These are phyloP conservation scores for Beauveria caledonica DNA, from an alignment of 2,329 filamentous ascomycete species.

Conservation along the genomic window DNA sequence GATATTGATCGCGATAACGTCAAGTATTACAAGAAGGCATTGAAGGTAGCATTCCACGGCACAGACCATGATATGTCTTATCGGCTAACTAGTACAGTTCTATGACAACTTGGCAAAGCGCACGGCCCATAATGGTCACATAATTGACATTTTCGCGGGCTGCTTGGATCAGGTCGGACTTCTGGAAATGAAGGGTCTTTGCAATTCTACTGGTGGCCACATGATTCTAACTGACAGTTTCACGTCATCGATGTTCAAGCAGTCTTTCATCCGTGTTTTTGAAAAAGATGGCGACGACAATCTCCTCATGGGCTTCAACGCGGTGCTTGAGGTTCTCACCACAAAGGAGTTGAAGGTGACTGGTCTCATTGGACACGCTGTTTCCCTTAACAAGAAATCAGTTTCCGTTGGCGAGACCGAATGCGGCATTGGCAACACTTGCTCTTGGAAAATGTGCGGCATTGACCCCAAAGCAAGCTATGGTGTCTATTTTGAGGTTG, in stretches of 20 bases:
- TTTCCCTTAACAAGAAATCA: constrained; percentile 97
- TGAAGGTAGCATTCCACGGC: constrained; percentile 58
- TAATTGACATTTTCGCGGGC: constrained; percentile 95
- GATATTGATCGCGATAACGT: constrained; percentile 98
- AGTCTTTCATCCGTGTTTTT: constrained; percentile 94
- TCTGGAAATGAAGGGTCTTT: constrained; percentile 94
- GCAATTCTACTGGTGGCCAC: constrained; percentile 92
- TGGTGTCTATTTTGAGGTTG: constrained; percentile 95
- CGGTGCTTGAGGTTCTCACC: constrained; percentile 87
- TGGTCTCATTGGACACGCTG: constrained; percentile 89
- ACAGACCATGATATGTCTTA: neutral
- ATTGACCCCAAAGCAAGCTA: constrained; percentile 93
- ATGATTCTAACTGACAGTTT: constrained; percentile 99
- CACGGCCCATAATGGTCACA: constrained; percentile 91
- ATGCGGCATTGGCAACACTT: constrained; percentile 96
- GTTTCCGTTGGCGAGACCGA: constrained; percentile 95
- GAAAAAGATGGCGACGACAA: constrained; percentile 95
- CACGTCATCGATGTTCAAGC: constrained; percentile 98
- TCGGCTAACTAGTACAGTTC: constrained; percentile 50
- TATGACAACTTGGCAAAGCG: constrained; percentile 92
- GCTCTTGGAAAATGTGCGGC: constrained; percentile 99
- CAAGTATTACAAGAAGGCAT: constrained; percentile 98
- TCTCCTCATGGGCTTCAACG: constrained; percentile 96
- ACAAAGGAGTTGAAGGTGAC: constrained; percentile 99
- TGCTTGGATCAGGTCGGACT: constrained; percentile 96